Conservation (phyloP, 1,139 yeast genomes). For the Geotrichum fermentans region DNA sequence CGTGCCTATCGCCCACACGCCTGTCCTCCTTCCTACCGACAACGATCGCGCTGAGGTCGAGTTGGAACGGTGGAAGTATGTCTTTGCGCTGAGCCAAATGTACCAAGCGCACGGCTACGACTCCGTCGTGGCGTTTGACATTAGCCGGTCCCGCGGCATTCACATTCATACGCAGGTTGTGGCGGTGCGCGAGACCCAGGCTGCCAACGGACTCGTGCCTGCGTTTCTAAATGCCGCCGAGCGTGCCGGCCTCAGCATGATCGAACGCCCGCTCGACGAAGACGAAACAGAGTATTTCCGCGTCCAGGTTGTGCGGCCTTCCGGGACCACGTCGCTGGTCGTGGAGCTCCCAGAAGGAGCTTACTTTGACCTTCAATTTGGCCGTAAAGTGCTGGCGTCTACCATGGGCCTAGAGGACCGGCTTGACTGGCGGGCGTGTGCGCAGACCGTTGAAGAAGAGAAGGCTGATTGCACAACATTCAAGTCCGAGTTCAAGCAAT, state of each 20-base stretch:
- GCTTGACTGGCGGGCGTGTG: constrained; percentile 70
- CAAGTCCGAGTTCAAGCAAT: constrained; percentile 46
- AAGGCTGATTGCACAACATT: constrained; percentile 54
- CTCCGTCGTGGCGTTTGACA: constrained; percentile 31
- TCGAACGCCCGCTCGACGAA: constrained; percentile 21
- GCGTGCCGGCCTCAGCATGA: constrained; percentile 18
- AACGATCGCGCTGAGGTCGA: constrained; percentile 12
- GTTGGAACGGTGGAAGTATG: constrained; percentile 27
- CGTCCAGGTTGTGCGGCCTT: neutral
- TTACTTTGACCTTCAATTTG: constrained; percentile 65
- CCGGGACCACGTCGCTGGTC: constrained; percentile 17
- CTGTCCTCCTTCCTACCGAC: constrained; percentile 38
- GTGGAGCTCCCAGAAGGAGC: constrained; percentile 22
- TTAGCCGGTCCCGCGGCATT: constrained; percentile 34
- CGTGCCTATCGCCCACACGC: constrained; percentile 73
- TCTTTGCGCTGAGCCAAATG: constrained; percentile 27
- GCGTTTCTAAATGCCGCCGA: constrained; percentile 28
- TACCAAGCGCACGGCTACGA: constrained; percentile 25
- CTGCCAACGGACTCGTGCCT: constrained; percentile 20
- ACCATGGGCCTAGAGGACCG: constrained; percentile 51
- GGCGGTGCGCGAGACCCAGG: constrained; percentile 30
- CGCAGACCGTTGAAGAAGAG: constrained; percentile 56
- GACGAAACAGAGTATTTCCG: constrained; percentile 3
- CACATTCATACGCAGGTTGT: constrained; percentile 38
- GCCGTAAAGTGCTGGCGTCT: constrained; percentile 68